These are phyloP conservation scores for Cladorrhinum samala DNA, from an alignment of 495 filamentous ascomycete species.

Conservation along the genomic window DNA sequence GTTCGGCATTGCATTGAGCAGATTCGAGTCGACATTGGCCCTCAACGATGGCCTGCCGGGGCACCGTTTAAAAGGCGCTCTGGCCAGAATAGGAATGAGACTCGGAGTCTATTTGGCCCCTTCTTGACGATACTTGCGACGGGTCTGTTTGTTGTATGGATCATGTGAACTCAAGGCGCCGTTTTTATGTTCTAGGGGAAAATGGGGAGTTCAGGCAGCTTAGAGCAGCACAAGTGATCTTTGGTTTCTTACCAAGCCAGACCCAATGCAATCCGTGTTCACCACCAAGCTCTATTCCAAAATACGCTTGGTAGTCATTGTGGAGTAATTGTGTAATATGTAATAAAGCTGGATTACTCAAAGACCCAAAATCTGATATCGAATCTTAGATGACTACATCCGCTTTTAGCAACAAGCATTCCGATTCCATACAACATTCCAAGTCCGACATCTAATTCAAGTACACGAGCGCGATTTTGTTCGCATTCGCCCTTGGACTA, in stretches of 20 bases:
- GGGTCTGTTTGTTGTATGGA: constrained; percentile 11
- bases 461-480: no score
- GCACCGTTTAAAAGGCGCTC: constrained; percentile 15
- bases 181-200: constrained; percentile 4
- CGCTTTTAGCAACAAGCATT: no score
- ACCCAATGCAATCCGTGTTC: constrained; percentile 17
- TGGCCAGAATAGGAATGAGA: constrained; percentile 29
- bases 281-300: constrained; percentile 1
- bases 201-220: constrained; percentile 11
- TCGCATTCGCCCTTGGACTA: no score
- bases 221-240: constrained; percentile 15
- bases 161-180: constrained; percentile 14
- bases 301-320: no score
- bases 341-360: no score
- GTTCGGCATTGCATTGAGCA: constrained; percentile 36
- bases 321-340: no score
- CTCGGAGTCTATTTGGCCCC: constrained; percentile 22
- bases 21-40: constrained; percentile 25
- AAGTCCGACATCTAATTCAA: no score
- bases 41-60: constrained; percentile 24
- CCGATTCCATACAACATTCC: no score
- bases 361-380: no score
- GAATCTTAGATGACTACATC: no score
- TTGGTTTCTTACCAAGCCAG: constrained; percentile 9
- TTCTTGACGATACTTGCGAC: constrained; percentile 14